Conservation (phyloP, 768 basidiomycete species). For the Hysterangium stoloniferum region DNA sequence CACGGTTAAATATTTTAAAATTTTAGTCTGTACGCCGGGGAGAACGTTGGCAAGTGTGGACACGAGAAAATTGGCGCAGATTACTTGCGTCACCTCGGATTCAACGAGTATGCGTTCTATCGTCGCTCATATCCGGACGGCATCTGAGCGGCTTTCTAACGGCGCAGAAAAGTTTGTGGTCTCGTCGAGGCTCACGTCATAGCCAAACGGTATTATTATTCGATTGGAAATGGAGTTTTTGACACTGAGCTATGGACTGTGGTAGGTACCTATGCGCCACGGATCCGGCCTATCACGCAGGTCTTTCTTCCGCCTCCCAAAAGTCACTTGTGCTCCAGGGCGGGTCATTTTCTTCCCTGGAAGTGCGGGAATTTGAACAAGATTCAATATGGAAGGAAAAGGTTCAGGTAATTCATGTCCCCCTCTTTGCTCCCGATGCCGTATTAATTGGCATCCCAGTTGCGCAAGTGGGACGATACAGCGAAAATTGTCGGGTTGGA, state of each 20-base stretch:
- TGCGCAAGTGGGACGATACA: slow-evolving; percentile 13
- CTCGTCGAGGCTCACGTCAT: slow-evolving; percentile 13
- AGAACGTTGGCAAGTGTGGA: slow-evolving; percentile 10
- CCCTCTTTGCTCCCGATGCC: neutral
- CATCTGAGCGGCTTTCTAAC: neutral
- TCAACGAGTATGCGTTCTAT: neutral
- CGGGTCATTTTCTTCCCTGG: slow-evolving; percentile 10
- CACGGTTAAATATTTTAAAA: neutral
- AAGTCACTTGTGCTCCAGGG: slow-evolving; percentile 9
- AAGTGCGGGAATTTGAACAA: slow-evolving; percentile 12
- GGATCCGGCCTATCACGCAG: slow-evolving; percentile 2
- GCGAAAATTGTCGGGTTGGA: slow-evolving; percentile 10
- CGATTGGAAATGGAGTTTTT: neutral
- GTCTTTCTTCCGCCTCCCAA: slow-evolving; percentile 5
- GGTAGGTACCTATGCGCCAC: slow-evolving; percentile 6
- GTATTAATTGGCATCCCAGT: neutral
- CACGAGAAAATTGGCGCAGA: slow-evolving; percentile 11
- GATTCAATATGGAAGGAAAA: slow-evolving; percentile 13
- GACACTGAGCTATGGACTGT: no score
- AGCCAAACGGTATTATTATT: slow-evolving; percentile 11
- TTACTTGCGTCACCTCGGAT: slow-evolving; percentile 11
- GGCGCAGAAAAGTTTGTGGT: slow-evolving; percentile 9
- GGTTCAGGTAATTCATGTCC: slow-evolving; percentile 5
- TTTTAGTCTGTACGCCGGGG: neutral
- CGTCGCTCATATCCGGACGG: neutral